Base-by-base conservation (phyloP, 2,329 filamentous ascomycete genomes). In the Paramyrothecium sp. region DNA sequence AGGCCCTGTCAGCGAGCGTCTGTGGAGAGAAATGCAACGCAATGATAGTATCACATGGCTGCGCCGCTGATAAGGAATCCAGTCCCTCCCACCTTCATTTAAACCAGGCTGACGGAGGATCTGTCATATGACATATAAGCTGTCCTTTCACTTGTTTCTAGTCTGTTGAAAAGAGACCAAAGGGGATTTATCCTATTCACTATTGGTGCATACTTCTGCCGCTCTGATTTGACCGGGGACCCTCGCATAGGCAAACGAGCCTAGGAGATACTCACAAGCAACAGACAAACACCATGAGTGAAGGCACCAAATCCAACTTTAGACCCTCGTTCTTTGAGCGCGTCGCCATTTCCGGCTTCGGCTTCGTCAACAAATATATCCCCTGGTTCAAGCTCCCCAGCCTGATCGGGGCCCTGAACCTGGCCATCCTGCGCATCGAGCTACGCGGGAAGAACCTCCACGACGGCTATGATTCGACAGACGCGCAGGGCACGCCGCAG, bases 371-470 rank as follows among this genome's bases (percentile, higher is more conserved):
- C 60, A 64, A 65, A 19, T 57, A 72, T 19, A 63, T 78, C 1
- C 60, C 60, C 3, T 79, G 77, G 76, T 74, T 78, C 62, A 76
- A 74, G 56, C 68, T 80, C 1, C 75, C 77, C 1, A 67, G 65
- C 7, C 60, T 71, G 38, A 58, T 80, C 17, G 75, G 76, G 2
- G 73, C 71, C 8, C 58, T 78, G 55, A 80, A 80, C 57, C 65
- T 79, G 1, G 66, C 68, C 13, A 70, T 73, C 16, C 64, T 76
- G 5, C 72, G 78, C 44, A 69, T 73, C 46, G 76, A 79, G 60
- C 69, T 80, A 3, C 74, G 77, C 4, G 64, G 70, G 41, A 66
- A 78, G 54, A 80, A 80, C 55, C 69, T 80, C 2, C 62, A 77
- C 62, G 77, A 79, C 64, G 69, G 67, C 7, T 80, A 80, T 64